Percentiles rank a stretch among this genome's conserved stretches.
Evolutionary conservation across 2,329 filamentous ascomycete species (phyloP).

Genomic region (Trichoderma sp.): DNA sequence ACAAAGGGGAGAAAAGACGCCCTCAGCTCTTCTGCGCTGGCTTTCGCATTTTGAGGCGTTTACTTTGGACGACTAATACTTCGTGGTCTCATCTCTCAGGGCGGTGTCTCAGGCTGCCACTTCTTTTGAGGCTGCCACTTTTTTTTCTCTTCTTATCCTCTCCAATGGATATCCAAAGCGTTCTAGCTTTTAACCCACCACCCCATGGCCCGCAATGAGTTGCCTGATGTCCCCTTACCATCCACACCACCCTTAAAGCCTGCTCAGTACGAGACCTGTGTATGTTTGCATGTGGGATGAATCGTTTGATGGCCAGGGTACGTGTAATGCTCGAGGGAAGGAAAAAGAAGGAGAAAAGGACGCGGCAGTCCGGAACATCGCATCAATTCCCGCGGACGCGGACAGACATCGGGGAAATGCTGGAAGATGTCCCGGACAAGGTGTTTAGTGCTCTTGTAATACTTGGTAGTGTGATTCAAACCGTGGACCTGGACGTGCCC

Average conservation of each 20-base stretch:
- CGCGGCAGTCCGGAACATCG: background rate
- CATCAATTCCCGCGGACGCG: background rate
- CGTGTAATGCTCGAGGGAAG: background rate
- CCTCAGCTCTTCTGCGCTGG: background rate
- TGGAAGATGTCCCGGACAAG: background rate
- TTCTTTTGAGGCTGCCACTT: background rate
- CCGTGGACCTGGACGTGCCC: background rate
- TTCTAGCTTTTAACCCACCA: slow-evolving; percentile 6
- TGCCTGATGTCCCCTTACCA: background rate
- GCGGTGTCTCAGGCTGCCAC: background rate
- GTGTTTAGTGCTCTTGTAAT: slow-evolving; percentile 1
- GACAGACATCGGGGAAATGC: slow-evolving; percentile 3
- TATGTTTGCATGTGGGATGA: background rate
- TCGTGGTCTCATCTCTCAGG: background rate
- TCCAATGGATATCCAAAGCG: background rate
- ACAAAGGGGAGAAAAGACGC: background rate
- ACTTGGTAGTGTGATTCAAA: background rate
- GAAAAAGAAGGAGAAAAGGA: background rate
- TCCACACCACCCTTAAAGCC: background rate
- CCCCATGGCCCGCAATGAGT: background rate
- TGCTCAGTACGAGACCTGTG: background rate
- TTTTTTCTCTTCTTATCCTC: background rate
- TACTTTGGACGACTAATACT: background rate
- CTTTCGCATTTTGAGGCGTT: background rate
- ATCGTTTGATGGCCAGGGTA: background rate